Conservation (phyloP, 257 asterid genomes). For the Solanum commersonii region DNA sequence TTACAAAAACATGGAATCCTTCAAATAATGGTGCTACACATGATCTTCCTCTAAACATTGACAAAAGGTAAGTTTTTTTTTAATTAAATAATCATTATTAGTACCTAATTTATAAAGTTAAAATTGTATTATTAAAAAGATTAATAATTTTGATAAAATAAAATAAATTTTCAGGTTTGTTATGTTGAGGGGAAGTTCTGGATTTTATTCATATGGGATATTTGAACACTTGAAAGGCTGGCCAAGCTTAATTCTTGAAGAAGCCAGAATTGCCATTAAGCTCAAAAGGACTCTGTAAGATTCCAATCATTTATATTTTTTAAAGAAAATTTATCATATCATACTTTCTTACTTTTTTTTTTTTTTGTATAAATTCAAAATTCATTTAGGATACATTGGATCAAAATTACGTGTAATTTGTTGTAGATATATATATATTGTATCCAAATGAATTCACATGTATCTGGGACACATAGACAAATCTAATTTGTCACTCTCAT, state of each 20-base stretch:
- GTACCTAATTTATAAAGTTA: not conserved
- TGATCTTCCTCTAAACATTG: constrained; percentile 44
- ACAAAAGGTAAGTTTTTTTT: constrained; percentile 36
- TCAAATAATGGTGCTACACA: constrained; percentile 8
- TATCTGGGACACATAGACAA: too few species aligned
- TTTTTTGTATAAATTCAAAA: too few species aligned
- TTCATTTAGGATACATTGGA: not conserved
- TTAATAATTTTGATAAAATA: not conserved
- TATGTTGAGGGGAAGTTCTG: constrained; percentile 50
- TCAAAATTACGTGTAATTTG: not conserved
- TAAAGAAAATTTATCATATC: not conserved
- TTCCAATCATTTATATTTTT: not conserved
- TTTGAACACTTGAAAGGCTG: constrained; percentile 50
- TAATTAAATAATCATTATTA: not conserved
- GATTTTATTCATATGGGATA: constrained; percentile 54
- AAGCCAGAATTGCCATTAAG: constrained; percentile 49
- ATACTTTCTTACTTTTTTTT: not conserved
- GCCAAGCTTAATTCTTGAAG: constrained; percentile 39
- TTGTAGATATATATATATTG: too few species aligned
- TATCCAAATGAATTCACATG: too few species aligned
- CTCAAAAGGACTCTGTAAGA: constrained; percentile 9
- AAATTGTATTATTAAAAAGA: not conserved
- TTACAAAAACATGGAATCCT: constrained; percentile 32
- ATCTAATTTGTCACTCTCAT: not conserved
- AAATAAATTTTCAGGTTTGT: constrained; percentile 25